Evolutionary conservation across 257 asterid species (phyloP), one percentile per base, ranked within the genome.

Genomic region (Thymus mandschuricus): DNA sequence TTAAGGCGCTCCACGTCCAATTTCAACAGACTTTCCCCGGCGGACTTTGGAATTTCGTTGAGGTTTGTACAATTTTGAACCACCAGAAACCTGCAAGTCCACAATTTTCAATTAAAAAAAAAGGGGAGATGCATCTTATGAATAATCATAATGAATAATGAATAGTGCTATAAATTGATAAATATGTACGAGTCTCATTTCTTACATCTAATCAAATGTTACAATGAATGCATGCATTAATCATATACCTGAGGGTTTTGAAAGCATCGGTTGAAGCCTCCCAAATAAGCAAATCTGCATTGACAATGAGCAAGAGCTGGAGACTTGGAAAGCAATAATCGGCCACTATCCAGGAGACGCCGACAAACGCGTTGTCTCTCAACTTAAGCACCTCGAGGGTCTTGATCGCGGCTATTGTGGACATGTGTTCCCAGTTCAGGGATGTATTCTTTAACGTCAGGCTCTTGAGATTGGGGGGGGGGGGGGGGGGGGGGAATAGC

Each of bases 321-420:
- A 86, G 91, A 12, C 5, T 4, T 6, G 5, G 8, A 48, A 82
- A 79, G 48, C 0, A 57, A 1, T 9, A 62, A 2, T 61, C 65
- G 3, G 1, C 7, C 15, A 64, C 48, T 0, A 50, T 3, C 89
- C 86, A 84, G 5, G 2, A 0, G 0, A 6, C 3, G 21, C 89
- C 89, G 3, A 8, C 10, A n/a, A 81, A 77, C 10, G 86, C 81
- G 30, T 65, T 68, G 51, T 81, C 70, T 67, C 80, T 78, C 71
- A 85, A 9, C 60, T 79, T 84, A 15, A 84, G 81, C 5, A 68
- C 78, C 79, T 74, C 64, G 0, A 81, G 85, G 2, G 28, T 40
- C 1, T 10, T 51, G 29, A 84, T 48, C 40, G 8, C 46, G 9
- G 70, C 81, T 50, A 84, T 8, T 13, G 34, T 70, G 5, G 71